These are phyloP conservation scores for Syzygium aqueum DNA, from an alignment of 345 rosid species.

Conservation along the genomic window DNA sequence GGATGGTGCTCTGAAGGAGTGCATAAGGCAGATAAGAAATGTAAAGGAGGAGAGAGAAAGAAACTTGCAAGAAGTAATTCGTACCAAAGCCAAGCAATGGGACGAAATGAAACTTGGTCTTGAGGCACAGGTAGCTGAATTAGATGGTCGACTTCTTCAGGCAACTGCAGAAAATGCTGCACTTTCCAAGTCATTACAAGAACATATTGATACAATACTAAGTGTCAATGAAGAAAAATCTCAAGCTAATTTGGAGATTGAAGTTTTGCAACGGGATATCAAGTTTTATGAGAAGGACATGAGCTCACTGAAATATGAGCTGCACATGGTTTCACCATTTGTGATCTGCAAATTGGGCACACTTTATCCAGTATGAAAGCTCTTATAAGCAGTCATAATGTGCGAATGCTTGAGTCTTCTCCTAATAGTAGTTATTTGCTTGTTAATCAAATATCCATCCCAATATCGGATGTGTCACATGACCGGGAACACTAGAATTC, in stretches of 20 bases:
- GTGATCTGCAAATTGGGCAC: too few species aligned
- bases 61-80: conserved; percentile 39
- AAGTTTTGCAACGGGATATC: conserved; percentile 42
- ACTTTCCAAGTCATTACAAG: conserved; percentile 58
- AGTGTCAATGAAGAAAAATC: conserved; percentile 53
- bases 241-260: conserved; percentile 56
- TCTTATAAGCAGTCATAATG: too few species aligned
- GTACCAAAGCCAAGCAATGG: conserved; percentile 43
- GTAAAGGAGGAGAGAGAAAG: conserved; percentile 68
- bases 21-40: conserved; percentile 61
- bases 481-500: too few species aligned
- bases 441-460: too few species aligned
- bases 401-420: too few species aligned
- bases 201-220: conserved; percentile 36
- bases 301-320: conserved; percentile 57
- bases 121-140: conserved; percentile 41
- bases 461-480: too few species aligned
- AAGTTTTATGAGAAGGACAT: conserved; percentile 58
- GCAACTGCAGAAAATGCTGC: conserved; percentile 61
- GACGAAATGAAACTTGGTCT: conserved; percentile 52
- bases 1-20: conserved; percentile 80
- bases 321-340: conserved; percentile 47
- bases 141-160: conserved; percentile 42
- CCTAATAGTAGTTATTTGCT: too few species aligned
- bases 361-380: too few species aligned